Evolutionary conservation across 2,329 filamentous ascomycete genomes (phyloP), one percentile per base, ranked within the genome.

Genomic region (Epichloe glyceriae): DNA sequence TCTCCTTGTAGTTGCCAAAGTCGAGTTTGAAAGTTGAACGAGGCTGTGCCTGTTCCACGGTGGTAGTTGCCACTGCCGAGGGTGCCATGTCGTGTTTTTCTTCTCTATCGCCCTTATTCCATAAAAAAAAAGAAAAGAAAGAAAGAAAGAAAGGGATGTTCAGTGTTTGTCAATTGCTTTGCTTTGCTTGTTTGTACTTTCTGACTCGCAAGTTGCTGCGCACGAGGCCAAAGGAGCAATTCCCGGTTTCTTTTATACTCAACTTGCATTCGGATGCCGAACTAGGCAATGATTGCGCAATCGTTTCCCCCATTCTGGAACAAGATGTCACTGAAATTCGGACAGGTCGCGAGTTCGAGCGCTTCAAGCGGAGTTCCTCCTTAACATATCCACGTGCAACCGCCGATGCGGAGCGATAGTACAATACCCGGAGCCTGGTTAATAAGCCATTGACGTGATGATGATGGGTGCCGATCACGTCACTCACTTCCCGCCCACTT

Each of bases 1-100:
- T 59, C 35, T 64, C 62, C 54, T 64, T 65, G 57, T 65, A 64
- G 40, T 60, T 56, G 35, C 59, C 61, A 12, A 61, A 52, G 17
- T 60, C 53, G 15, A 64, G 50, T 52, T 57, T 62, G 51, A 59
- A 59, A 1, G 53, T 50, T 3, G 51, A 20, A 2, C n/a, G 34
- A 26, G 55, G 43, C 35, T 50, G 19, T 12, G 51, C 22, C 35
- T 54, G 50, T 40, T 55, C 46, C 40, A 51, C 51, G 46, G 43
- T 54, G 11, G 50, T 44, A 41, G 50, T 46, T 22, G 51, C 48
- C 33, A 55, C 51, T 26, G 58, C 50, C n/a, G 59, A 57, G 5
- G 57, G 57, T 8, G 59, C 58, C 59, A 61, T 60, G 43, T 34
- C 54, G 40, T 4, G 17, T 48, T 17, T 38, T 43, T 11, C 2